A percentile compares a stretch with the other conserved stretches of the same genome.
These are phyloP conservation scores for Cadophora gregata DNA, from an alignment of 2,329 filamentous ascomycete genomes.

Conservation along the genomic window DNA sequence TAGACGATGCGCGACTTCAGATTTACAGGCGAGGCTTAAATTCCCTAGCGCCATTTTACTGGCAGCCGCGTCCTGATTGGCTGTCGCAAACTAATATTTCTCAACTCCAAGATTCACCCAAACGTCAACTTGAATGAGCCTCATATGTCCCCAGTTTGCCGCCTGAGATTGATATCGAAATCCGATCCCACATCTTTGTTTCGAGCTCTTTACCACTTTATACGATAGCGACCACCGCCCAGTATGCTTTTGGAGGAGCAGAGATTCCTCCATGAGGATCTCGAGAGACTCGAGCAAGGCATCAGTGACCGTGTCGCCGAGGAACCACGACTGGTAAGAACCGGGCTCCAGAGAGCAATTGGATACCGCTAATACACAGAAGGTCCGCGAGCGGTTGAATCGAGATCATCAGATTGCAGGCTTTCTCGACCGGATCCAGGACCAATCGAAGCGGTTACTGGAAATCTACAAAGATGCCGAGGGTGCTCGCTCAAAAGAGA, in stretches of 20 bases:
- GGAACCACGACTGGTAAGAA: constrained; percentile 81
- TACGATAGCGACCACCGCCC: constrained; percentile 7
- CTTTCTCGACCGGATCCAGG: constrained; percentile 85
- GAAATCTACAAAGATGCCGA: constrained; percentile 84
- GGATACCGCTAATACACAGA: constrained; percentile 26
- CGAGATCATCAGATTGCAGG: constrained; percentile 91
- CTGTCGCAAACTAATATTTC: constrained; percentile 28
- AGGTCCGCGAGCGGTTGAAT: constrained; percentile 88
- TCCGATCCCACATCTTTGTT: not conserved
- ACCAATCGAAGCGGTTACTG: constrained; percentile 80
- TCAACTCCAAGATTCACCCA: not conserved
- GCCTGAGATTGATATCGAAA: not conserved
- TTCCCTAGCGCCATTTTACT: constrained; percentile 27
- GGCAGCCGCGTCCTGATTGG: constrained; percentile 35
- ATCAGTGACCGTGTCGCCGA: constrained; percentile 88
- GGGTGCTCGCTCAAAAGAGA: constrained; percentile 75
- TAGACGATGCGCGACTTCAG: not conserved
- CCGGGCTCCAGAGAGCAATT: no score
- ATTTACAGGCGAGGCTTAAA: constrained; percentile 23
- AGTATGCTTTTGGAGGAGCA: constrained; percentile 90
- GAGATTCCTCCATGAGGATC: constrained; percentile 91
- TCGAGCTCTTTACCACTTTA: not conserved
- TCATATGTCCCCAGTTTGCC: not conserved
- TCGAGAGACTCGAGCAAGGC: constrained; percentile 94
- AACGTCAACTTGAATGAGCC: constrained; percentile 19